Base-by-base conservation (phyloP, 2,329 filamentous ascomycete species). In the Exophiala sideris region DNA sequence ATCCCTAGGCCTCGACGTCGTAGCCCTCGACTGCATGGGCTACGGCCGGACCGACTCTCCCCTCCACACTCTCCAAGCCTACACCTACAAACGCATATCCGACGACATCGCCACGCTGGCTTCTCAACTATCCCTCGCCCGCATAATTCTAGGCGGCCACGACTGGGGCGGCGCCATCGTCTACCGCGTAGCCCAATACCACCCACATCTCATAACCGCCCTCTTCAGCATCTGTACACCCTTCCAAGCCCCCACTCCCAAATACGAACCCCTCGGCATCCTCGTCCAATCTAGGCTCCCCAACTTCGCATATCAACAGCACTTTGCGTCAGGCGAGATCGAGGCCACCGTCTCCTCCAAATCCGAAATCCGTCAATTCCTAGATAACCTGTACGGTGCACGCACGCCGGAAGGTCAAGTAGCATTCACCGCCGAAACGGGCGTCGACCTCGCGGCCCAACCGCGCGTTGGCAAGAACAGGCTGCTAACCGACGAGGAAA, bases 111-210 rank as follows among this genome's bases (percentile, higher is more conserved):
- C 83, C 18, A 84, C 83, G 57, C 78, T 97, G 20, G 83, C 87
- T 5, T 74, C 73, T 55, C 79, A 85, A 35, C 69, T 85, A 3
- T 73, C 75, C 3, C 73, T 76, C 49, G 74, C 67, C 40, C 75
- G 70, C 45, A 86, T 96, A 65, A 85, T 96, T 52, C 79, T 96
- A 11, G 90, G 91, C 45, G 92, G 91, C 6, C 92, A 96, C 73
- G 92, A 97, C 72, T 96, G 92, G 82, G 92, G 92, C 69, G 91
- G 89, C 64, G 78, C 79, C 2, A 76, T 91, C 24, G 85, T 87
- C 50, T 95, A 89, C 78, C 83, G 90, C 50, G 73, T 87, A 53
- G 84, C 86, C 11, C 79, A 87, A 59, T 89, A 84, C 79, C 78
- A 91, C 65, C 89, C 89, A 0, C 73, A 84, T 38, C 76, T 95